Conservation (phyloP, 345 rosid genomes). For the Raphanus raphanistrum region DNA sequence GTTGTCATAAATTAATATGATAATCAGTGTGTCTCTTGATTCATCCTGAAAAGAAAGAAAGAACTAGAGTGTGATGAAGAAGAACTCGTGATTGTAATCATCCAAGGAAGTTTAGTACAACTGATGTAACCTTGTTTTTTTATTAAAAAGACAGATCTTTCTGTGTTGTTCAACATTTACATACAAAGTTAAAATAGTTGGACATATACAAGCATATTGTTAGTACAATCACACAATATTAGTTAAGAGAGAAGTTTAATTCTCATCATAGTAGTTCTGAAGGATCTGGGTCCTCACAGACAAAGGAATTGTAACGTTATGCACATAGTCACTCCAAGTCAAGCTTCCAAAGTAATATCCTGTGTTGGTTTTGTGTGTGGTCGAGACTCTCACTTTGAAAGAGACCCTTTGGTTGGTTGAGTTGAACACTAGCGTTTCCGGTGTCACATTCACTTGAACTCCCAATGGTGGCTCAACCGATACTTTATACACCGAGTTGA, state of each 20-base stretch:
- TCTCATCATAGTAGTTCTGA: not conserved
- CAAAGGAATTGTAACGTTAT: not conserved
- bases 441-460: conserved; percentile 22
- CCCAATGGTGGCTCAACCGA: conserved; percentile 39
- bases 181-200: not conserved
- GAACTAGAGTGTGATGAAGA: not conserved
- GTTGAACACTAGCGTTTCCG: conserved; percentile 29
- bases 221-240: not conserved
- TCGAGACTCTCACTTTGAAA: conserved; percentile 30
- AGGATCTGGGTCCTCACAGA: not conserved
- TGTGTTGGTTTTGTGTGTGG: conserved; percentile 33
- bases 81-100: not conserved
- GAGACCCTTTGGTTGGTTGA: conserved; percentile 13
- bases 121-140: conserved; percentile 8
- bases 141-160: not conserved
- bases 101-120: not conserved
- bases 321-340: not conserved
- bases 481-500: conserved; percentile 33
- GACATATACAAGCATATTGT: no score
- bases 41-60: not conserved
- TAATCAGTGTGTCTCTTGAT: not conserved
- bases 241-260: not conserved
- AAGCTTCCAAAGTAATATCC: not conserved
- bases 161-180: conserved; percentile 20
- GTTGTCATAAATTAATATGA: not conserved